Percentiles rank a stretch among this genome's conserved stretches.
These are phyloP conservation scores for Carex sylvatica DNA, from an alignment of 202 grass and related monocot genomes.

Conservation along the genomic window DNA sequence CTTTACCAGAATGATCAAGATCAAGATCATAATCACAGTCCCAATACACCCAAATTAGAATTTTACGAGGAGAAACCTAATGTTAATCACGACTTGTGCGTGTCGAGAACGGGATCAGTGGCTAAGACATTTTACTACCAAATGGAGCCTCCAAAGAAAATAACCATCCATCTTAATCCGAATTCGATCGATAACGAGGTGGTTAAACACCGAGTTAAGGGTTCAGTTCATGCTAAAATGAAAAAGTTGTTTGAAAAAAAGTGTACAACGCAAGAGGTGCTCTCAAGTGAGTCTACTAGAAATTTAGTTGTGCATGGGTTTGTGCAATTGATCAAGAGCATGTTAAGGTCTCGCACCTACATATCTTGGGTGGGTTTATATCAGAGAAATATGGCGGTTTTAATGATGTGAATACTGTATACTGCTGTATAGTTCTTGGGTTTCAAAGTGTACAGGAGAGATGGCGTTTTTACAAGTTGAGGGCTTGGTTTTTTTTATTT, in stretches of 20 bases:
- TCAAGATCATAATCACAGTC: slow-evolving; percentile 28
- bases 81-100: slow-evolving; percentile 56
- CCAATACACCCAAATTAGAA: slow-evolving; percentile 39
- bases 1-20: neutral
- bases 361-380: slow-evolving; percentile 27
- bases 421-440: neutral
- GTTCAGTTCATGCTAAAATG: neutral
- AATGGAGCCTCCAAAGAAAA: slow-evolving; percentile 56
- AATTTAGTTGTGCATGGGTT: slow-evolving; percentile 6
- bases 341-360: slow-evolving; percentile 26
- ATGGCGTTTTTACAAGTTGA: neutral
- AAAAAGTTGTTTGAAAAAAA: neutral
- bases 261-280: neutral
- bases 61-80: slow-evolving; percentile 66
- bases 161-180: slow-evolving; percentile 67
- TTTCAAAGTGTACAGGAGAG: neutral
- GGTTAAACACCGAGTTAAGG: slow-evolving; percentile 9
- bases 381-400: slow-evolving; percentile 28
- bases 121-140: slow-evolving; percentile 67
- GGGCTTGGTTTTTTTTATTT: neutral
- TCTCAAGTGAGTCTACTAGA: neutral
- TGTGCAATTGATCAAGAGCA: slow-evolving; percentile 9
- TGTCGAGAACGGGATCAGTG: slow-evolving; percentile 47
- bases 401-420: slow-evolving; percentile 27
- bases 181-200: slow-evolving; percentile 31